These are phyloP conservation scores for Dipteronia dyeriana DNA, from an alignment of 345 rosid species.

Conservation along the genomic window DNA sequence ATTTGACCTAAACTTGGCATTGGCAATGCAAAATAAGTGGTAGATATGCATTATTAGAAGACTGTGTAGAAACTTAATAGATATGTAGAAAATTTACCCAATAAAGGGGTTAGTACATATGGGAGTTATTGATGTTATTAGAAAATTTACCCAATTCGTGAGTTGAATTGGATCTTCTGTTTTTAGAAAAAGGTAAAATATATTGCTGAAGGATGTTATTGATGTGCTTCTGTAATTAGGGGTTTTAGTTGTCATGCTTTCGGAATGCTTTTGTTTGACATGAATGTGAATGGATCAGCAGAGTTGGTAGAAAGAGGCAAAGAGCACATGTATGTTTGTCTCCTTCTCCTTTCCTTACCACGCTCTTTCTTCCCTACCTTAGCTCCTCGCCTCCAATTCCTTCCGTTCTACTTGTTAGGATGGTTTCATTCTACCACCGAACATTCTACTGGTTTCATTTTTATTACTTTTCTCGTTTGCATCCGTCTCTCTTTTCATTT, in stretches of 20 bases:
- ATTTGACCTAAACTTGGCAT: too few relatives aligned
- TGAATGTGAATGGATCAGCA: slow-evolving; percentile 98
- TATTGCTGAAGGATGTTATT: slow-evolving; percentile 36
- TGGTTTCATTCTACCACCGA: slow-evolving; percentile 29
- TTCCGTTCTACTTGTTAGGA: slow-evolving; percentile 44
- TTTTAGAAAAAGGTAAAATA: slow-evolving; percentile 35
- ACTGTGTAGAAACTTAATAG: too few relatives aligned
- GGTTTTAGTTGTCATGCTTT: slow-evolving; percentile 74
- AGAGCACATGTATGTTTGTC: slow-evolving; percentile 99
- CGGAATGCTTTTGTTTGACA: slow-evolving; percentile 74
- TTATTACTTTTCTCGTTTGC: slow-evolving; percentile 27
- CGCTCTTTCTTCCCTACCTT: slow-evolving; percentile 90
- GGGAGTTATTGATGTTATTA: too few relatives aligned
- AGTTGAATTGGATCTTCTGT: slow-evolving; percentile 32
- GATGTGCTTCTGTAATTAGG: slow-evolving; percentile 56
- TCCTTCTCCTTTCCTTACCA: slow-evolving; percentile 98
- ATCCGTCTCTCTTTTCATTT: slow-evolving; percentile 28
- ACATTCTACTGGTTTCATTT: too few relatives aligned
- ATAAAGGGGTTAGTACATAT: too few relatives aligned
- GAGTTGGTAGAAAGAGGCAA: too few relatives aligned
- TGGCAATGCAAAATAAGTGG: too few relatives aligned
- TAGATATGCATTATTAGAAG: too few relatives aligned
- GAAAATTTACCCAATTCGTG: too few relatives aligned
- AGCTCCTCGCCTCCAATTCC: slow-evolving; percentile 69
- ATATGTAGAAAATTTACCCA: too few relatives aligned